phyloP scores from a whole-genome alignment of 805 yeast genomes.

The Candida tallmaniae region DNA sequence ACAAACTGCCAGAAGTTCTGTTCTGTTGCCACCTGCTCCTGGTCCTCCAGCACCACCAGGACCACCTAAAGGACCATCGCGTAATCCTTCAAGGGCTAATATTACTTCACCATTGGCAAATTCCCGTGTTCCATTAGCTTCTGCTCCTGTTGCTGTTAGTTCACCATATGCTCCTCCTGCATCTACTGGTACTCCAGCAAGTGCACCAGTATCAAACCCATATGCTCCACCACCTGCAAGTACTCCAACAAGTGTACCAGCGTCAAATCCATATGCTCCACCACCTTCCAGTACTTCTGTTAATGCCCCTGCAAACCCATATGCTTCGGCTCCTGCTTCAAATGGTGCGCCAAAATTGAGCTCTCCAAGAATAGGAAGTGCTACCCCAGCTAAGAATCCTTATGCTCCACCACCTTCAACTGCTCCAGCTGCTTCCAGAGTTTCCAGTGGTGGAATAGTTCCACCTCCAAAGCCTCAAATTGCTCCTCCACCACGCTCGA shows the following conservation, averaged over 20 bases:
- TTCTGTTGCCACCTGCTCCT: conserved; percentile 5
- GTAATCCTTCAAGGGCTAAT: conserved; percentile 19
- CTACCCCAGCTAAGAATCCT: conserved; percentile 9
- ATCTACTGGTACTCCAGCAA: conserved; percentile 11
- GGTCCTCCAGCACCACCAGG: conserved; percentile 5
- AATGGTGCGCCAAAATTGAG: conserved; percentile 6
- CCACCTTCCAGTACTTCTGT: conserved; percentile 21
- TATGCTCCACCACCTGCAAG: conserved; percentile 12
- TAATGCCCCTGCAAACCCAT: conserved; percentile 7
- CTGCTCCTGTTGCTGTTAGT: too few species aligned
- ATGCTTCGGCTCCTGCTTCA: conserved; percentile 5
- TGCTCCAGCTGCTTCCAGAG: conserved; percentile 3
- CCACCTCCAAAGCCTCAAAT: conserved; percentile 10
- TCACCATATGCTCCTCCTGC: too few species aligned
- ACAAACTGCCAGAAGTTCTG: conserved; percentile 15
- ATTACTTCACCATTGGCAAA: conserved; percentile 14
- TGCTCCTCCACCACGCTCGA: conserved; percentile 8
- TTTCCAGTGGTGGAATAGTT: conserved; percentile 13
- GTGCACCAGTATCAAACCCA: conserved; percentile 6
- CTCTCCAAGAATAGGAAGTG: conserved; percentile 2
- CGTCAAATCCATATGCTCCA: conserved; percentile 24
- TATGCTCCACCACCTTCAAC: conserved; percentile 12
- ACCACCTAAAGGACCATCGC: conserved; percentile 20
- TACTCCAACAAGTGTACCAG: conserved; percentile 18
- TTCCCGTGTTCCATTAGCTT: too few species aligned